phyloP scores from a whole-genome alignment of 495 filamentous ascomycete species.

The Beverwykella pulmonaria region DNA sequence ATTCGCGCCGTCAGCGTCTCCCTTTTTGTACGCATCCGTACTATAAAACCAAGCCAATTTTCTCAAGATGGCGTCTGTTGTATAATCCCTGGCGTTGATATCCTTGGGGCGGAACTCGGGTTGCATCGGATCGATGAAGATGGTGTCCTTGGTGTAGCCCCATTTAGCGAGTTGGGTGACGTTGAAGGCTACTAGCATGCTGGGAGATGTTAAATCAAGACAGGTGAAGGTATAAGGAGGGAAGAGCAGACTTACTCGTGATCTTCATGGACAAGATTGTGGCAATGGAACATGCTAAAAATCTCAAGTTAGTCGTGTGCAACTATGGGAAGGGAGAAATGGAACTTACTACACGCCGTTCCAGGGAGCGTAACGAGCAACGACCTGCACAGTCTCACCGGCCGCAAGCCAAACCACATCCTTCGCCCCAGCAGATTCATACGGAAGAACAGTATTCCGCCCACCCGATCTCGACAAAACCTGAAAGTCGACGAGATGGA shows the following conservation, averaged over 20 bases:
- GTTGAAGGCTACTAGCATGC: conserved; percentile 65
- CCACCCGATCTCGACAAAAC: conserved; percentile 52
- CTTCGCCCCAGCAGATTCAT: conserved; percentile 56
- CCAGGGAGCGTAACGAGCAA: conserved; percentile 57
- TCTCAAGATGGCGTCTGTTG: conserved; percentile 22
- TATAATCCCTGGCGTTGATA: conserved; percentile 16
- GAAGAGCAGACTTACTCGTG: conserved; percentile 51
- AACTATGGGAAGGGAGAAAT: not conserved
- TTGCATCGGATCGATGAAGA: conserved; percentile 50
- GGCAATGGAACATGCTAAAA: conserved; percentile 42
- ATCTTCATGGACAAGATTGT: conserved; percentile 63
- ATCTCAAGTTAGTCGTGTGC: not conserved
- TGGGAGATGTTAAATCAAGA: conserved; percentile 4
- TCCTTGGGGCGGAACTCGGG: conserved; percentile 25
- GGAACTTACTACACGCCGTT: conserved; percentile 53
- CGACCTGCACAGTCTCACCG: conserved; percentile 54
- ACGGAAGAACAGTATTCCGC: conserved; percentile 47
- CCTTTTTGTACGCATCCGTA: conserved; percentile 28
- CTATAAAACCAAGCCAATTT: conserved; percentile 34
- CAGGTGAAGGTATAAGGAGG: not conserved
- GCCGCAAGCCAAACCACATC: conserved; percentile 56
- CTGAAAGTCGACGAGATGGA: conserved; percentile 63
- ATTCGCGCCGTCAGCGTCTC: conserved; percentile 9
- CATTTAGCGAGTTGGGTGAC: conserved; percentile 52
- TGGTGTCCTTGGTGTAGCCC: conserved; percentile 52